Conservation (phyloP, 805 yeast genomes). For the Saccharomycopsis amapae region DNA sequence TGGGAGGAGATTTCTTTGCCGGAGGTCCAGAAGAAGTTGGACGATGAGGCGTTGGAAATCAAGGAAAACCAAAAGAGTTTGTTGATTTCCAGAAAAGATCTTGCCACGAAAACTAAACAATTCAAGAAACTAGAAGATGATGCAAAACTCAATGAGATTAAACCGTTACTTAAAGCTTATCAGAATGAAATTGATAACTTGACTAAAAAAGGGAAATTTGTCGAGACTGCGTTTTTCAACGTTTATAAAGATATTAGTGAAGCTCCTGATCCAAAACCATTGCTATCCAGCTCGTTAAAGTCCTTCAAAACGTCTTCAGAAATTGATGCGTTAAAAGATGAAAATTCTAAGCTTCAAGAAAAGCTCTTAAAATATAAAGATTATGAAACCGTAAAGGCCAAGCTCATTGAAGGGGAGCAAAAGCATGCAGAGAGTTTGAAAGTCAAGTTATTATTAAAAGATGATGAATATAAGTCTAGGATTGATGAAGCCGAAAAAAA, state of each 20-base stretch:
- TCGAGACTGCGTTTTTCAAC: constrained; percentile 68
- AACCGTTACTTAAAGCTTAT: constrained; percentile 62
- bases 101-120: constrained; percentile 80
- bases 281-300: constrained; percentile 63
- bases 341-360: constrained; percentile 39
- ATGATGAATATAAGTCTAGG: constrained; percentile 59
- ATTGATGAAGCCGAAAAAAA: constrained; percentile 68
- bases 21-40: constrained; percentile 62
- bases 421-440: constrained; percentile 48
- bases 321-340: constrained; percentile 42
- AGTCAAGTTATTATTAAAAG: constrained; percentile 57
- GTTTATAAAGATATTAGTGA: constrained; percentile 74
- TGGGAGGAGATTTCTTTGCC: constrained; percentile 76
- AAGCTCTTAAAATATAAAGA: constrained; percentile 63
- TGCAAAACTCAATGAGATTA: constrained; percentile 59
- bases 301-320: constrained; percentile 52
- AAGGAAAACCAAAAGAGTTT: constrained; percentile 65
- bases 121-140: constrained; percentile 67
- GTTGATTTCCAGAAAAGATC: constrained; percentile 59
- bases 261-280: constrained; percentile 88
- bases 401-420: constrained; percentile 54
- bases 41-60: constrained; percentile 64
- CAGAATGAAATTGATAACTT: constrained; percentile 83
- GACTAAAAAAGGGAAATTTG: constrained; percentile 66
- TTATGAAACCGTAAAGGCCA: constrained; percentile 64